A percentile compares a stretch with the other conserved stretches of the same genome.
Evolutionary conservation across 768 basidiomycete species (phyloP).

Genomic region (Cyclocybe cylindracea): DNA sequence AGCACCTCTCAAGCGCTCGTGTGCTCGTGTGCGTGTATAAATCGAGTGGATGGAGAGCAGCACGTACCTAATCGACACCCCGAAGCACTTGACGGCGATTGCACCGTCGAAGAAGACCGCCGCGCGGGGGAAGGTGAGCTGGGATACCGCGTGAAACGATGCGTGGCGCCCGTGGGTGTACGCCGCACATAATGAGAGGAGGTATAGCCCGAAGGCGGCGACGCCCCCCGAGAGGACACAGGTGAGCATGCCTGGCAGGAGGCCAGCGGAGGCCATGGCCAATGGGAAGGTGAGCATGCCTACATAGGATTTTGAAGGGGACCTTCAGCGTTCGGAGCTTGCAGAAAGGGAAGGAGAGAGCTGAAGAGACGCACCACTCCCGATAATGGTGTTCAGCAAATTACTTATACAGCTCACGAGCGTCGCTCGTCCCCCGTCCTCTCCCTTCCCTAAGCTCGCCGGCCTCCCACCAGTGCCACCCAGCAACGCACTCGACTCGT

Average conservation of each 20-base stretch:
- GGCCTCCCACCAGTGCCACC: slow-evolving; percentile 37
- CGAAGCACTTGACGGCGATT: slow-evolving; percentile 95
- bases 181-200: slow-evolving; percentile 82
- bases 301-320: slow-evolving; percentile 25
- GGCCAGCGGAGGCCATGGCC: slow-evolving; percentile 89
- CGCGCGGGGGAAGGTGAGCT: slow-evolving; percentile 87
- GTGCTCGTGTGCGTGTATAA: too few species aligned
- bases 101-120: slow-evolving; percentile 91
- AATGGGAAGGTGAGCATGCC: slow-evolving; percentile 90
- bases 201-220: slow-evolving; percentile 84
- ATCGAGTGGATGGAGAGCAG: background rate
- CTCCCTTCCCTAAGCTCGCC: slow-evolving; percentile 19
- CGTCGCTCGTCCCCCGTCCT: slow-evolving; percentile 65
- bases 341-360: background rate
- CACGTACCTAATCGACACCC: slow-evolving; percentile 85
- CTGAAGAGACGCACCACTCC: slow-evolving; percentile 63
- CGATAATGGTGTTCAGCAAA: slow-evolving; percentile 88
- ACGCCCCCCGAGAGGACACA: slow-evolving; percentile 80
- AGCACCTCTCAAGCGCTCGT: background rate
- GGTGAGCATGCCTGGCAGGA: slow-evolving; percentile 88
- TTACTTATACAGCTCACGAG: slow-evolving; percentile 75
- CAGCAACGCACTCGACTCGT: slow-evolving; percentile 65
- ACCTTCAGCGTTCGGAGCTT: background rate
- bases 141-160: slow-evolving; percentile 82
- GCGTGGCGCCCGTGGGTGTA: slow-evolving; percentile 71